phyloP scores from a whole-genome alignment of 2,329 filamentous ascomycete species.

The Knoxdaviesia capensis region DNA sequence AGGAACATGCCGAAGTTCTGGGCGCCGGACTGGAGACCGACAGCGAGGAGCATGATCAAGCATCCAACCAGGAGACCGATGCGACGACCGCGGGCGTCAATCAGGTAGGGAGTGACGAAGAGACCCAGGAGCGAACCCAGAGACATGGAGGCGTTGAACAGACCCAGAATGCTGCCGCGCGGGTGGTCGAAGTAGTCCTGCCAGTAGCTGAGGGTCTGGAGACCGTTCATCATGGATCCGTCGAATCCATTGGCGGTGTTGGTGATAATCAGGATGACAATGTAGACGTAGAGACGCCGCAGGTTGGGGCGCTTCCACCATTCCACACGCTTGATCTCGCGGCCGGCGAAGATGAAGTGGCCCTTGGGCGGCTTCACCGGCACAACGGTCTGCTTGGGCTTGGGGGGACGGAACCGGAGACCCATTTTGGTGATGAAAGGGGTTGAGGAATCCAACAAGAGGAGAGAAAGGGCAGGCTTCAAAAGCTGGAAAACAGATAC shows the following conservation, averaged over 20 bases:
- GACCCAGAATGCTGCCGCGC: slow-evolving; percentile 10
- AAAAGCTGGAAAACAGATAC: too few relatives aligned
- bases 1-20: slow-evolving; percentile 12
- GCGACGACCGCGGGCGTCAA: slow-evolving; percentile 18
- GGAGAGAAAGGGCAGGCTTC: too few relatives aligned
- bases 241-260: slow-evolving; percentile 17
- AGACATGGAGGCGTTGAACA: slow-evolving; percentile 13
- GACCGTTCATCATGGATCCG: slow-evolving; percentile 17
- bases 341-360: slow-evolving; percentile 8
- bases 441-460: too few relatives aligned
- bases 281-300: slow-evolving; percentile 12
- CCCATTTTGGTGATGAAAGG: not conserved
- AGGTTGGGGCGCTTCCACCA: slow-evolving; percentile 12
- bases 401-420: not conserved
- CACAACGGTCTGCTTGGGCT: not conserved
- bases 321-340: slow-evolving; percentile 9
- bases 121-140: slow-evolving; percentile 15
- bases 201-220: slow-evolving; percentile 19
- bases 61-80: slow-evolving; percentile 10
- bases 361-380: slow-evolving; percentile 4
- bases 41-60: slow-evolving; percentile 2
- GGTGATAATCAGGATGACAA: slow-evolving; percentile 11
- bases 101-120: slow-evolving; percentile 12
- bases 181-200: slow-evolving; percentile 16
- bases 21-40: slow-evolving; percentile 10